Conservation (phyloP, 768 basidiomycete species). For the Mycena polygramma region DNA sequence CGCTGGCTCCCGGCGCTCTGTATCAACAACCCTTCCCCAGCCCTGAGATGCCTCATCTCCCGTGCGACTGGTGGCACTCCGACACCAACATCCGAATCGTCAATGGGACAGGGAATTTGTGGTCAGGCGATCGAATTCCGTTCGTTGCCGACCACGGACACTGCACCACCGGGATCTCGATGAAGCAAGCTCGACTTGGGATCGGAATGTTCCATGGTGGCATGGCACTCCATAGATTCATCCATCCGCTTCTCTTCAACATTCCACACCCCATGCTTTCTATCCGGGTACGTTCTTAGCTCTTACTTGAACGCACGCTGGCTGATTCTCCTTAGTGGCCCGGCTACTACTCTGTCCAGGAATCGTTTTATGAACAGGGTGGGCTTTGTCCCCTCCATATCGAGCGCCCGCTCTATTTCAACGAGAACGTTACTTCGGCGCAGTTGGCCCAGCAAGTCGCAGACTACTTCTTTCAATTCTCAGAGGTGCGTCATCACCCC, state of each 20-base stretch:
- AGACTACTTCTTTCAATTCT: conserved; percentile 13
- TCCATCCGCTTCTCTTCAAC: background rate
- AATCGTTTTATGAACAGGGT: background rate
- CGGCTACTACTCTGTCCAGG: conserved; percentile 4
- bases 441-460: conserved; percentile 10
- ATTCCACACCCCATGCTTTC: conserved; percentile 22
- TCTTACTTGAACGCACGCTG: background rate
- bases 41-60: conserved; percentile 1
- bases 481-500: background rate
- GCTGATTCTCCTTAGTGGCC: conserved; percentile 12
- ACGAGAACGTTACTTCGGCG: background rate
- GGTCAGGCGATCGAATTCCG: conserved; percentile 11
- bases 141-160: conserved; percentile 7
- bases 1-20: background rate
- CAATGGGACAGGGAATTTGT: conserved; percentile 6
- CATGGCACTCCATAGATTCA: background rate
- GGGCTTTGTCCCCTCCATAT: conserved; percentile 6
- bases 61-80: conserved; percentile 28
- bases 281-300: background rate
- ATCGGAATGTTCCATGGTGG: background rate
- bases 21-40: background rate
- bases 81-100: conserved; percentile 5
- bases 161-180: background rate
- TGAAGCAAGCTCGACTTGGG: conserved; percentile 12
- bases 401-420: background rate